These are phyloP conservation scores for Sphaerulina musiva DNA, from an alignment of 2,329 filamentous ascomycete genomes.

Conservation along the genomic window DNA sequence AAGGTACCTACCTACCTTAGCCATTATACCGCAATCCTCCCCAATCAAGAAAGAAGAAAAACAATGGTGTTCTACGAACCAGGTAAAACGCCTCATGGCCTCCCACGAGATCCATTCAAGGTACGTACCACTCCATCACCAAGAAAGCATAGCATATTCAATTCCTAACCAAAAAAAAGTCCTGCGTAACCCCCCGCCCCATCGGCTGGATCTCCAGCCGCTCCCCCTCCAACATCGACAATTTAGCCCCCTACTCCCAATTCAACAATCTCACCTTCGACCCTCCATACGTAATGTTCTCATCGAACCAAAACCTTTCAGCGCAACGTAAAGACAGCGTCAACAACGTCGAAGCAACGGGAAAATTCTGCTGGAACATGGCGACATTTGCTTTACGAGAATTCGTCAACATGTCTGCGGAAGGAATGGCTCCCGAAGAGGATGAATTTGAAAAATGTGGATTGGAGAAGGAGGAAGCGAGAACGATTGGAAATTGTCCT, in stretches of 20 bases:
- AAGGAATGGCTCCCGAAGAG: conserved; percentile 44
- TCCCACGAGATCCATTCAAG: conserved; percentile 53
- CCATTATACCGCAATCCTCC: too few relatives aligned
- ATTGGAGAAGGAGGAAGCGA: conserved; percentile 45
- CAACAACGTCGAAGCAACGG: conserved; percentile 50
- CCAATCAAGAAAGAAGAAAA: too few relatives aligned
- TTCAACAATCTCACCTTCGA: conserved; percentile 60
- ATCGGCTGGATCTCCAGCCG: conserved; percentile 57
- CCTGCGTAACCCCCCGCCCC: conserved; percentile 54
- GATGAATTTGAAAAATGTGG: conserved; percentile 51
- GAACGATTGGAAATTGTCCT: conserved; percentile 37
- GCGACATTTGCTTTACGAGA: conserved; percentile 52
- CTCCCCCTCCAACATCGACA: conserved; percentile 43
- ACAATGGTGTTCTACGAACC: conserved; percentile 48
- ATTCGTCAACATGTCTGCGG: conserved; percentile 50
- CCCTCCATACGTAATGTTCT: conserved; percentile 58
- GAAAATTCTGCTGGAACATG: conserved; percentile 31
- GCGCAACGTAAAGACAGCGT: conserved; percentile 51
- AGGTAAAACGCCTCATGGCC: conserved; percentile 46
- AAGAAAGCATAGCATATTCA: too few relatives aligned
- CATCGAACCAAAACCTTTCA: conserved; percentile 48
- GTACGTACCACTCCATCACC: conserved; percentile 25
- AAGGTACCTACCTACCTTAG: too few relatives aligned
- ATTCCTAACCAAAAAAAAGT: conserved; percentile 29
- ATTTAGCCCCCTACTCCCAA: conserved; percentile 56